These are phyloP conservation scores for Dryas drummondii DNA, from an alignment of 306 rosid genomes.

Conservation along the genomic window DNA sequence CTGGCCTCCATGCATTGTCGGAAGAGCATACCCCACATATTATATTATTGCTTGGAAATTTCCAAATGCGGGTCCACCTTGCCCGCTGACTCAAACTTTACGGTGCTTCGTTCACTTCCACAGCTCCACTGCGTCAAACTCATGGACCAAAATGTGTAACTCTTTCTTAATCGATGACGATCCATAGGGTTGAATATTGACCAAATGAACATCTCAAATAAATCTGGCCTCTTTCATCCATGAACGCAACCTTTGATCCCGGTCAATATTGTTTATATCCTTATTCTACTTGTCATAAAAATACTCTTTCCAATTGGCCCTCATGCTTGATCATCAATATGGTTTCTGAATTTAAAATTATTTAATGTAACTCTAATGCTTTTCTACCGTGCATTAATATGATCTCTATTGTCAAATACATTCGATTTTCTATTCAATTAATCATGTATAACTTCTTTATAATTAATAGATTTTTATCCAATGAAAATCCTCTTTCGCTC, in stretches of 20 bases:
- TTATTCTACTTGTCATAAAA: not conserved
- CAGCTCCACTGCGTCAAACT: not conserved
- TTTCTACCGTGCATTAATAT: too few relatives aligned
- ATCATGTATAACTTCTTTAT: too few relatives aligned
- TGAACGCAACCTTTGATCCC: not conserved
- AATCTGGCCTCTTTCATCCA: not conserved
- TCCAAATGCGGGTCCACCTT: not conserved
- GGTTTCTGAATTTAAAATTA: too few relatives aligned
- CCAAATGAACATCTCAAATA: not conserved
- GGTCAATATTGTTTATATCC: not conserved
- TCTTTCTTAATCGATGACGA: not conserved
- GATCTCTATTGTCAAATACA: too few relatives aligned
- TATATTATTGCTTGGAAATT: not conserved
- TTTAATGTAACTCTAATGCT: too few relatives aligned
- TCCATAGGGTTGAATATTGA: constrained; percentile 4
- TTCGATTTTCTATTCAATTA: too few relatives aligned
- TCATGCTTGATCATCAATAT: too few relatives aligned
- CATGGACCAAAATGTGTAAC: not conserved
- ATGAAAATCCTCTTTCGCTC: too few relatives aligned
- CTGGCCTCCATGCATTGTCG: not conserved
- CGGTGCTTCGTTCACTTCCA: not conserved
- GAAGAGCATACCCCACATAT: not conserved
- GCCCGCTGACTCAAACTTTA: not conserved
- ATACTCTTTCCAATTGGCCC: too few relatives aligned
- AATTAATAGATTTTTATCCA: too few relatives aligned